phyloP scores from a whole-genome alignment of 805 yeast species.

The Yamadazyma philogaea region DNA sequence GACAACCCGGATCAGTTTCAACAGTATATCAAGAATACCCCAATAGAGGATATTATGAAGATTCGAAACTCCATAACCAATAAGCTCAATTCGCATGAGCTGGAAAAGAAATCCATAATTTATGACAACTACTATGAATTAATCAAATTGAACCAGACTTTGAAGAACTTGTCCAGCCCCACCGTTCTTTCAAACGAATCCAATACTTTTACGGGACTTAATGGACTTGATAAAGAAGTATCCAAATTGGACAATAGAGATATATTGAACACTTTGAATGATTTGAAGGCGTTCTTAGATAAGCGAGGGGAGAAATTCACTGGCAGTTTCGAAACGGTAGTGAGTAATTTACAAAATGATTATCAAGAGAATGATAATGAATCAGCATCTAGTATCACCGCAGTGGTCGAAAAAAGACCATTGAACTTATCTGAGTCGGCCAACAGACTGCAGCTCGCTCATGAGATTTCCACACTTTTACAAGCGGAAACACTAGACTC shows the following conservation, averaged over 20 bases:
- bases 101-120: constrained; percentile 65
- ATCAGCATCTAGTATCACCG: constrained; percentile 18
- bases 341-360: constrained; percentile 13
- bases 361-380: constrained; percentile 14
- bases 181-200: constrained; percentile 5
- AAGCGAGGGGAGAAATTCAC: constrained; percentile 18
- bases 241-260: constrained; percentile 17
- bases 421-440: constrained; percentile 11
- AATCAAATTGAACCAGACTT: constrained; percentile 60
- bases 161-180: constrained; percentile 25
- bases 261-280: constrained; percentile 21
- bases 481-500: background rate
- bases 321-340: constrained; percentile 21
- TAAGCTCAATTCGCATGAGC: constrained; percentile 50
- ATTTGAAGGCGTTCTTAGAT: constrained; percentile 22
- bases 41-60: constrained; percentile 30
- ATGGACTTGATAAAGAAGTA: constrained; percentile 3
- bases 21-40: constrained; percentile 20
- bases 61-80: constrained; percentile 37
- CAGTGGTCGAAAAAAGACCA: constrained; percentile 7
- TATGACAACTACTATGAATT: constrained; percentile 75
- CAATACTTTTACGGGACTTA: constrained; percentile 10
- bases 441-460: constrained; percentile 6
- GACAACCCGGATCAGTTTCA: constrained; percentile 19
- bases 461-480: constrained; percentile 9